A percentile compares a stretch with the other conserved stretches of the same genome.
Conservation (phyloP, 2,329 filamentous ascomycete species). For the Nemania sp. region DNA sequence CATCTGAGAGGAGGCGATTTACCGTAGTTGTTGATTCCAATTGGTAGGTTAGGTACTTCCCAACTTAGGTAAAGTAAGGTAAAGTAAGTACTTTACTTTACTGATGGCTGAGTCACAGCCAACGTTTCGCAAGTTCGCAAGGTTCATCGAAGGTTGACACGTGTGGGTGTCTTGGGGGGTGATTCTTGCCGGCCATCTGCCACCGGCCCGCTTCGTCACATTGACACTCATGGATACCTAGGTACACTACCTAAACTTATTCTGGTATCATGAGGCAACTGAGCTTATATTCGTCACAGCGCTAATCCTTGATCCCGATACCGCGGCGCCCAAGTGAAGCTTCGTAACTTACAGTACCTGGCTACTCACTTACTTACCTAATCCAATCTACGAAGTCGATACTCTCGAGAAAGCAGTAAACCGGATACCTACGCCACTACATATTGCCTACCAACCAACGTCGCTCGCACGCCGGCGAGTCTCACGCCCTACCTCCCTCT, state of each 20-base stretch:
- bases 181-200: too few species aligned
- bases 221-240: too few species aligned
- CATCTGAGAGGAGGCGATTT: neutral
- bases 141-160: too few species aligned
- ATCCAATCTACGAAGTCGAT: constrained; percentile 17
- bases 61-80: neutral
- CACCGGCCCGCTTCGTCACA: too few species aligned
- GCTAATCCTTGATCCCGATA: too few species aligned
- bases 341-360: neutral
- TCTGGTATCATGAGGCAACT: too few species aligned
- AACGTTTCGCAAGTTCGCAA: too few species aligned
- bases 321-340: neutral
- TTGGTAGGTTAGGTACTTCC: neutral
- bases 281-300: too few species aligned
- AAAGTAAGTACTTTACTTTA: too few species aligned
- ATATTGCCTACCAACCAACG: neutral
- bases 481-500: constrained; percentile 1
- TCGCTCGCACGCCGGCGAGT: constrained; percentile 1
- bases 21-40: neutral
- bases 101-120: too few species aligned
- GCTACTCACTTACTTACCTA: neutral
- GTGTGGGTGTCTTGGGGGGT: too few species aligned
- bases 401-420: neutral
- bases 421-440: neutral
- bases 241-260: too few species aligned